Percentiles rank a stretch among this genome's conserved stretches.
Conservation (phyloP, 176 grass and related monocot species). For the Puccinellia tenuiflora region DNA sequence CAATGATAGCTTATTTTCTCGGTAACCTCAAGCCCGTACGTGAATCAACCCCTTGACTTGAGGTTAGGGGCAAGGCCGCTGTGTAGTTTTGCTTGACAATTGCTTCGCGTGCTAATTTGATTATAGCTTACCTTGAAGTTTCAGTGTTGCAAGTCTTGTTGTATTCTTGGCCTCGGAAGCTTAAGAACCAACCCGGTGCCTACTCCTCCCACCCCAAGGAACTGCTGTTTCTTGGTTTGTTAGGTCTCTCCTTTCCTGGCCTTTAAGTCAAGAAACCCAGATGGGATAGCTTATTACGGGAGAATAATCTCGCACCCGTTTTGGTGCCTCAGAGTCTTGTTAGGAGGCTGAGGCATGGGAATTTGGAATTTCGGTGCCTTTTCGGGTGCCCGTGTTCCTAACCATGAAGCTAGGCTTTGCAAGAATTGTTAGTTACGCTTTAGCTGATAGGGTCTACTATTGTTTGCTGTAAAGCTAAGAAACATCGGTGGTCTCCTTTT, state of each 20-base stretch:
- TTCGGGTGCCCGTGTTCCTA: background rate
- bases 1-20: background rate
- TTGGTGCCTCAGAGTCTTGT: background rate
- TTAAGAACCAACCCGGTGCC: background rate
- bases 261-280: slow-evolving; percentile 25
- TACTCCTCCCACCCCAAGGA: background rate
- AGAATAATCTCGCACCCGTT: background rate
- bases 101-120: background rate
- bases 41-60: background rate
- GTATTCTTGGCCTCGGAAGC: background rate
- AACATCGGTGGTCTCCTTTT: slow-evolving; percentile 31
- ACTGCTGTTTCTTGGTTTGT: background rate
- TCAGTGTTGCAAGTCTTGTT: background rate
- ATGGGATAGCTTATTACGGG: background rate
- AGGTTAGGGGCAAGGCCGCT: background rate
- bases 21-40: background rate
- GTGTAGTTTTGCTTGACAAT: background rate
- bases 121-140: background rate
- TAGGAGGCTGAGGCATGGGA: background rate
- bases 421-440: slow-evolving; percentile 26
- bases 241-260: slow-evolving; percentile 21
- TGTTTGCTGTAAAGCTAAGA: slow-evolving; percentile 46
- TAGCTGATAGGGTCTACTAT: slow-evolving; percentile 35
- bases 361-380: slow-evolving; percentile 30
- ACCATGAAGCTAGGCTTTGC: background rate